phyloP scores from a whole-genome alignment of 495 filamentous ascomycete genomes.

The Hyaloscypha bicolor region DNA sequence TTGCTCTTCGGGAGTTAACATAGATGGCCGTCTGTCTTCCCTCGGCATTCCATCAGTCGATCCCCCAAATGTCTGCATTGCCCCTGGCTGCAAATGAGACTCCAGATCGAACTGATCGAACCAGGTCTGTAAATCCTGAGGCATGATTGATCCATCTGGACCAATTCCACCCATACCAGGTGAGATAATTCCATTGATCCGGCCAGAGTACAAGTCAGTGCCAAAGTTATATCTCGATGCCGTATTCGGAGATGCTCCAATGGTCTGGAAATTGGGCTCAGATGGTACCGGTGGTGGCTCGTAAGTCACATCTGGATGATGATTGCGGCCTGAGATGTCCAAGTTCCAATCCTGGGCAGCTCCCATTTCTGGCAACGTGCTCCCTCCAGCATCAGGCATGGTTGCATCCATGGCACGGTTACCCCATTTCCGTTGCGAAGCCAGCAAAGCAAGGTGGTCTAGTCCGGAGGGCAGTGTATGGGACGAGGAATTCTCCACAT shows the following conservation, averaged over 20 bases:
- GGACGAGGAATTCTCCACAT: conserved; percentile 12
- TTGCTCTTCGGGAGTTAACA: conserved; percentile 33
- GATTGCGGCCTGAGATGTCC: conserved; percentile 26
- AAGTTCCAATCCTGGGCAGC: conserved; percentile 13
- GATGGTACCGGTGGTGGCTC: conserved; percentile 35
- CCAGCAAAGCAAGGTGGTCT: conserved; percentile 23
- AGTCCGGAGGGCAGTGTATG: conserved; percentile 21
- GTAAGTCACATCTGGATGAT: conserved; percentile 33
- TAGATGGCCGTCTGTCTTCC: conserved; percentile 12
- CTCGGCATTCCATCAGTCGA: not conserved
- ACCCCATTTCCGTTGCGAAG: conserved; percentile 24
- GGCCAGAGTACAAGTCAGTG: conserved; percentile 39
- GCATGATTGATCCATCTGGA: conserved; percentile 19
- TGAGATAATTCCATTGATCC: conserved; percentile 40
- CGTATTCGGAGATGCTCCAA: conserved; percentile 39
- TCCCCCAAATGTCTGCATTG: conserved; percentile 3
- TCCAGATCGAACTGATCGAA: conserved; percentile 27
- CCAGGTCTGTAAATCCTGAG: conserved; percentile 23
- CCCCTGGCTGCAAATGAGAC: conserved; percentile 6
- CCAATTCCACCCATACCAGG: conserved; percentile 37
- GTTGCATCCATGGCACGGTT: conserved; percentile 32
- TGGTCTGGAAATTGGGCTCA: conserved; percentile 42
- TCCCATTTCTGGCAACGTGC: conserved; percentile 44
- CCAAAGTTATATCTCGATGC: conserved; percentile 40
- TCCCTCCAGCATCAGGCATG: conserved; percentile 40